Evolutionary conservation across 2,329 filamentous ascomycete species (phyloP).

Genomic region (Aspergillus chevalieri): DNA sequence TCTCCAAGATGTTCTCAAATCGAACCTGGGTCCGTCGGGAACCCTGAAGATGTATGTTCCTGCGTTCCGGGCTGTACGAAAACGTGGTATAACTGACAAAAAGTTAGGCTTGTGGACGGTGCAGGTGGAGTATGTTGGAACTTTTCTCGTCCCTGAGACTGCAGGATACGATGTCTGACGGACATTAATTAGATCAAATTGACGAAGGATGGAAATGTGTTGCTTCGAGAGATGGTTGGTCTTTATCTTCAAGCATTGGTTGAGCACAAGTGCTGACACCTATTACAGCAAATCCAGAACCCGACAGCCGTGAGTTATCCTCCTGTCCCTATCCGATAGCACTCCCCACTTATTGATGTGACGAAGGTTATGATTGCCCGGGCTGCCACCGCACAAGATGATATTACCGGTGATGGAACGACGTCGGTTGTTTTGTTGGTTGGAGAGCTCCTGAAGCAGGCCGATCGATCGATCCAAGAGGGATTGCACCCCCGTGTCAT

Average conservation of each 20-base stretch:
- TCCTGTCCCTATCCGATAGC: slow-evolving; percentile 4
- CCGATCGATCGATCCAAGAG: slow-evolving; percentile 90
- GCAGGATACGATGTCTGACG: slow-evolving; percentile 11
- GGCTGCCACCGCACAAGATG: slow-evolving; percentile 93
- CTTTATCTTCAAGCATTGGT: slow-evolving; percentile 3
- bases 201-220: slow-evolving; percentile 95
- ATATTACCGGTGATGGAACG: slow-evolving; percentile 96
- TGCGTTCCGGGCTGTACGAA: not conserved
- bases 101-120: slow-evolving; percentile 54
- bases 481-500: slow-evolving; percentile 95
- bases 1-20: slow-evolving; percentile 87
- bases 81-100: slow-evolving; percentile 20
- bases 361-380: slow-evolving; percentile 60
- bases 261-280: slow-evolving; percentile 23
- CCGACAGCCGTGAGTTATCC: slow-evolving; percentile 69
- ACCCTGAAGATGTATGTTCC: slow-evolving; percentile 83
- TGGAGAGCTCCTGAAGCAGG: slow-evolving; percentile 95
- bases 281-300: slow-evolving; percentile 79
- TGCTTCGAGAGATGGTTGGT: slow-evolving; percentile 59
- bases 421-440: slow-evolving; percentile 93
- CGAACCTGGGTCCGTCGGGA: slow-evolving; percentile 86
- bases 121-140: slow-evolving; percentile 48
- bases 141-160: slow-evolving; percentile 6
- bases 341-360: slow-evolving; percentile 15
- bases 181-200: slow-evolving; percentile 71